These are phyloP conservation scores for Alnus glutinosa DNA, from an alignment of 306 rosid species.

Conservation along the genomic window DNA sequence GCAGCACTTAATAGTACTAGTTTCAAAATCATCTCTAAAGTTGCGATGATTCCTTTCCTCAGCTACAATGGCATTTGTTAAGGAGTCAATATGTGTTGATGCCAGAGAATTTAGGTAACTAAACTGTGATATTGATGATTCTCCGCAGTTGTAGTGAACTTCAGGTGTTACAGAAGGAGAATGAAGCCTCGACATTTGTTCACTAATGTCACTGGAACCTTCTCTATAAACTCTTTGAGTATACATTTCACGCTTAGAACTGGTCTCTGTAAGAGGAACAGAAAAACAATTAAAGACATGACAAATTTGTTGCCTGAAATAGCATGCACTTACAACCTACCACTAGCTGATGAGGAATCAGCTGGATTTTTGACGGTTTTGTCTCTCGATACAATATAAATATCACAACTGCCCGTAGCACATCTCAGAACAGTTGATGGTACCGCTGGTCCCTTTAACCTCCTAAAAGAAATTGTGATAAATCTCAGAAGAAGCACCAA, in stretches of 20 bases:
- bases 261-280: slow-evolving; percentile 41
- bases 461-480: slow-evolving; percentile 44
- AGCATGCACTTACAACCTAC: slow-evolving; percentile 45
- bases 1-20: slow-evolving; percentile 32
- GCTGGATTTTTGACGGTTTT: slow-evolving; percentile 57
- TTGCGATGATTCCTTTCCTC: slow-evolving; percentile 39
- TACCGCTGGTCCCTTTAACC: slow-evolving; percentile 76
- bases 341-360: slow-evolving; percentile 40
- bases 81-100: slow-evolving; percentile 32
- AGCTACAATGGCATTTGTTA: slow-evolving; percentile 26
- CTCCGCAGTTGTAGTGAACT: slow-evolving; percentile 30
- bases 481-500: neutral
- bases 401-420: slow-evolving; percentile 58
- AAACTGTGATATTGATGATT: slow-evolving; percentile 51
- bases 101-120: slow-evolving; percentile 47
- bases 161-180: slow-evolving; percentile 38
- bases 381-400: slow-evolving; percentile 59
- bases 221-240: slow-evolving; percentile 35
- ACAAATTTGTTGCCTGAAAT: slow-evolving; percentile 6
- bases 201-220: slow-evolving; percentile 24
- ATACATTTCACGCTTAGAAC: slow-evolving; percentile 32
- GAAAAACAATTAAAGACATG: slow-evolving; percentile 20
- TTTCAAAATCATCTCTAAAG: slow-evolving; percentile 39
- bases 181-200: slow-evolving; percentile 39
- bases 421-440: slow-evolving; percentile 53